phyloP scores from a whole-genome alignment of 2,329 filamentous ascomycete genomes.

The Furcasterigmium sp. region DNA sequence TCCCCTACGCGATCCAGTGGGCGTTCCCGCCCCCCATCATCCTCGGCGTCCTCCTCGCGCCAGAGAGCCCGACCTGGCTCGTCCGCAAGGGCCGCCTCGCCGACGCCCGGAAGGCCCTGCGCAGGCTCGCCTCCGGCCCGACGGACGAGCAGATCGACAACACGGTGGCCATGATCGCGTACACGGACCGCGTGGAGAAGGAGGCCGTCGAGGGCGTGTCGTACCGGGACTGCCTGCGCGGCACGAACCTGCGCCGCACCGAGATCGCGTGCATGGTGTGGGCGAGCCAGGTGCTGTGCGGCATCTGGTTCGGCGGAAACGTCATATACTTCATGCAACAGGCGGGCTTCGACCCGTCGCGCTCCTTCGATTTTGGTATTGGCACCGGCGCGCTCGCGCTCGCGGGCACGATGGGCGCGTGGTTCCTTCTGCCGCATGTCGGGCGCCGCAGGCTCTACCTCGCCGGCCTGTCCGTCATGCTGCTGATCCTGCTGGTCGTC shows the following conservation, averaged over 20 bases:
- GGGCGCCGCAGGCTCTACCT: conserved; percentile 39
- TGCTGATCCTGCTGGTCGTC: conserved; percentile 32
- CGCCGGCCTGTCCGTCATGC: conserved; percentile 27
- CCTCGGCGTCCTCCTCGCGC: conserved; percentile 6
- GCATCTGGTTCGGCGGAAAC: conserved; percentile 16
- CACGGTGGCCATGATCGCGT: conserved; percentile 13
- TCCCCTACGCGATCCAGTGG: conserved; percentile 20
- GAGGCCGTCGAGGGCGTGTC: conserved; percentile 26
- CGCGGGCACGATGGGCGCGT: conserved; percentile 34
- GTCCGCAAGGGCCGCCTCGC: conserved; percentile 3
- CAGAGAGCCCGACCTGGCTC: conserved; percentile 4
- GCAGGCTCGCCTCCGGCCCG: background rate
- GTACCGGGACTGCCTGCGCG: conserved; percentile 38
- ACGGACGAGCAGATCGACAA: conserved; percentile 2
- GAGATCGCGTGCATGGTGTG: conserved; percentile 28
- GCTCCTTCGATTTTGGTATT: conserved; percentile 22
- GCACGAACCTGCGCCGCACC: conserved; percentile 31
- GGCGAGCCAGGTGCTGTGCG: conserved; percentile 24
- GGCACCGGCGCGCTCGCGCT: conserved; percentile 28
- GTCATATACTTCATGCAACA: conserved; percentile 29
- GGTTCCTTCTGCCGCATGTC: conserved; percentile 33
- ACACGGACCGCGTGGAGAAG: conserved; percentile 13
- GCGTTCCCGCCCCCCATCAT: conserved; percentile 14
- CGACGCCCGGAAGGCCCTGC: conserved; percentile 1
- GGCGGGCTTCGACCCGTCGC: conserved; percentile 18